phyloP scores from a whole-genome alignment of 306 rosid genomes.

The Heteromeles arbutifolia region DNA sequence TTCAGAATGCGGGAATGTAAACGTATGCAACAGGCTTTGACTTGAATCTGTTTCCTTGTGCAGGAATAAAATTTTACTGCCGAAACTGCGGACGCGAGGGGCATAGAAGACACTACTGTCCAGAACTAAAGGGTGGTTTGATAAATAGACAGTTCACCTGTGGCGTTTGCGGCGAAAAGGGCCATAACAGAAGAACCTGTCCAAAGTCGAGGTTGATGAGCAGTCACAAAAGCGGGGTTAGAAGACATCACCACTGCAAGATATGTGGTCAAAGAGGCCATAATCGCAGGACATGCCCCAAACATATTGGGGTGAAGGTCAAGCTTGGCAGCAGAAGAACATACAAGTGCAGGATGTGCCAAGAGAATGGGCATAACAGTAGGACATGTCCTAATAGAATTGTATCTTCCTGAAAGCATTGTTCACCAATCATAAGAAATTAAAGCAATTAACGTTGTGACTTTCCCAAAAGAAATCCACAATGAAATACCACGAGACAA shows the following conservation, averaged over 20 bases:
- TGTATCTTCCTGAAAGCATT: constrained; percentile 17
- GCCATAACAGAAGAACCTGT: constrained; percentile 86
- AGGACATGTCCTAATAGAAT: constrained; percentile 63
- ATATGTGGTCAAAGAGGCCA: constrained; percentile 60
- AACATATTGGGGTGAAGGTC: constrained; percentile 3
- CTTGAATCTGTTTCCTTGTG: constrained; percentile 4
- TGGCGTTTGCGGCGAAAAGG: constrained; percentile 59
- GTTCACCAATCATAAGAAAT: constrained; percentile 10
- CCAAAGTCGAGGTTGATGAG: constrained; percentile 29
- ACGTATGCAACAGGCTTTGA: not conserved
- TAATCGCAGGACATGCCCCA: constrained; percentile 54
- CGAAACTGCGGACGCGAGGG: constrained; percentile 87
- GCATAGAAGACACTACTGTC: constrained; percentile 83
- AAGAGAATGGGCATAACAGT: constrained; percentile 53
- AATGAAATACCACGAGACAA: too few species aligned
- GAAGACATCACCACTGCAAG: constrained; percentile 41
- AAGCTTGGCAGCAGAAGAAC: too few species aligned
- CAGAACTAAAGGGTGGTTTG: constrained; percentile 54
- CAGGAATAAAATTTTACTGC: constrained; percentile 81
- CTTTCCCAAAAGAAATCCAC: not conserved
- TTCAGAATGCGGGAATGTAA: not conserved
- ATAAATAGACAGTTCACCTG: constrained; percentile 41
- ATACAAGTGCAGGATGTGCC: constrained; percentile 58
- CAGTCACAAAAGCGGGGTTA: constrained; percentile 16
- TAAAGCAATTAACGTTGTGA: not conserved